phyloP scores from a whole-genome alignment of 140 eudicot genomes.

The Eryngium alpinum region DNA sequence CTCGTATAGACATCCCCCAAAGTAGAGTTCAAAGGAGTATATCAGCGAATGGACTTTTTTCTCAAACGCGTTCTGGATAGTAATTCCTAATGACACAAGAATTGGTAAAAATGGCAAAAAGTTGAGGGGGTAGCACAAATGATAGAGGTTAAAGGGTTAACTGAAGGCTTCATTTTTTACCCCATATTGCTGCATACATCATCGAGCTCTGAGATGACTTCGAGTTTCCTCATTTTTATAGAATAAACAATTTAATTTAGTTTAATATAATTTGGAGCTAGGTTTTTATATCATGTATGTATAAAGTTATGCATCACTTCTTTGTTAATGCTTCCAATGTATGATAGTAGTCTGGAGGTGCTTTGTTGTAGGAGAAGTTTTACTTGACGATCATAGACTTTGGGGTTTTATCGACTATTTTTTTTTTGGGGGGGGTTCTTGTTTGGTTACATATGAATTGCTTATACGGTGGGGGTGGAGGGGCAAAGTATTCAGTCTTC shows the following conservation, averaged over 20 bases:
- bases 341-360: not conserved
- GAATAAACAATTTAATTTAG: not conserved
- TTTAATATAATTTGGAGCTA: not conserved
- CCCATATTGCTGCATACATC: not conserved
- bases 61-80: constrained; percentile 64
- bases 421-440: too few species aligned
- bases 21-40: constrained; percentile 54
- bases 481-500: too few species aligned
- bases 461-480: too few species aligned
- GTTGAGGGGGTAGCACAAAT: not conserved
- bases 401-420: too few species aligned
- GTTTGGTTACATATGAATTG: too few species aligned
- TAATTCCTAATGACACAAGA: constrained; percentile 20
- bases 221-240: not conserved
- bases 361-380: constrained; percentile 7
- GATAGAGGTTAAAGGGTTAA: not conserved
- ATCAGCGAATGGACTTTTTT: constrained; percentile 66
- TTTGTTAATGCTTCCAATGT: not conserved
- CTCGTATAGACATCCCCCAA: constrained; percentile 49
- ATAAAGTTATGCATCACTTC: not conserved
- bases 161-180: constrained; percentile 14
- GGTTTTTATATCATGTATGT: not conserved
- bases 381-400: not conserved
- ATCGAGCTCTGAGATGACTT: not conserved
- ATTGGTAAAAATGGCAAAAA: not conserved